Percentiles rank a stretch among this genome's conserved stretches.
Conservation (phyloP, 345 rosid genomes). For the Aquilaria yunnanensis region DNA sequence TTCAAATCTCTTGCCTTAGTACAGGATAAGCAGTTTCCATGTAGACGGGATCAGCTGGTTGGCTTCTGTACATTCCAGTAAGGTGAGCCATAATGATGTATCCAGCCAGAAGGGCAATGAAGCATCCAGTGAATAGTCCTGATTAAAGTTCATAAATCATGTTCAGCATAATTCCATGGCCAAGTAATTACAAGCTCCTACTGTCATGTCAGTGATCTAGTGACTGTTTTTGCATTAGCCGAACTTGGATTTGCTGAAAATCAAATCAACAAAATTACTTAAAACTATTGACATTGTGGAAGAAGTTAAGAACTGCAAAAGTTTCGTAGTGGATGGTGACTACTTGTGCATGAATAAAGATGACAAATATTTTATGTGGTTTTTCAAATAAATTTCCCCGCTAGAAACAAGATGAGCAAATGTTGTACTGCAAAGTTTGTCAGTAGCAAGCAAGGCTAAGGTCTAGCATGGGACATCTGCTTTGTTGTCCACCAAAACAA, state of each 20-base stretch:
- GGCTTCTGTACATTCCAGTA: conserved; percentile 71
- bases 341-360: too few relatives aligned
- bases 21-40: conserved; percentile 98
- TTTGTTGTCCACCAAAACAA: conserved; percentile 38
- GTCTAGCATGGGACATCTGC: conserved; percentile 33
- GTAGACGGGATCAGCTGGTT: conserved; percentile 52
- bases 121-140: conserved; percentile 96
- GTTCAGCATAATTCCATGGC: background rate
- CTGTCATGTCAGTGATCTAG: too few relatives aligned
- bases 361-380: too few relatives aligned
- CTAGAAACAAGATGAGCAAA: background rate
- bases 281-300: too few relatives aligned
- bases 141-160: conserved; percentile 17
- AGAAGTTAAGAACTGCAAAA: too few relatives aligned
- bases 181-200: too few relatives aligned
- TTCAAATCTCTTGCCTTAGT: conserved; percentile 57
- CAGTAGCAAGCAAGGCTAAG: conserved; percentile 12
- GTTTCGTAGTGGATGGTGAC: too few relatives aligned
- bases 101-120: conserved; percentile 80
- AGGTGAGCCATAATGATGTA: conserved; percentile 84
- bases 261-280: too few relatives aligned
- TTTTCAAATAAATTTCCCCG: too few relatives aligned
- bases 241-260: too few relatives aligned
- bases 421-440: conserved; percentile 12
- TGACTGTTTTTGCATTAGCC: too few relatives aligned